Evolutionary conservation across 176 grass and related monocot genomes (phyloP).

Genomic region (Oryza meyeriana): DNA sequence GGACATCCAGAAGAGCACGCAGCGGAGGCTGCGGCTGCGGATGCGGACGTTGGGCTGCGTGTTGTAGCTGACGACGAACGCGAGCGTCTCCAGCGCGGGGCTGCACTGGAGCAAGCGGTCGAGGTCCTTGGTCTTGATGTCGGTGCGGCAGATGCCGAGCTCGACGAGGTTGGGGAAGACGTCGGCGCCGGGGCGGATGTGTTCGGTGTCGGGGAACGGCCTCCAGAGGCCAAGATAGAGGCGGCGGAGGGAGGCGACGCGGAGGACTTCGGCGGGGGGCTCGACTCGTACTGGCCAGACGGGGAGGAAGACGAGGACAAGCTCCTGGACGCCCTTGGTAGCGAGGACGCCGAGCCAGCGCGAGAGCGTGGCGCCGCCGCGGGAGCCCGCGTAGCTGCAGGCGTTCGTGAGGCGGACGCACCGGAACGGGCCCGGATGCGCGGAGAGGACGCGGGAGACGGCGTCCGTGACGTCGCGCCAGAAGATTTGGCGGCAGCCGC

Average conservation of each 20-base stretch:
- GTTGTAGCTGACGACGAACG: background rate
- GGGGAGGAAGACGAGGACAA: constrained; percentile 32
- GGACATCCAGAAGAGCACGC: constrained; percentile 25
- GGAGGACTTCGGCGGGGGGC: constrained; percentile 23
- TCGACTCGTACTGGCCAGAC: background rate
- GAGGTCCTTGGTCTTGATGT: background rate
- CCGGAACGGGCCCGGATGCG: constrained; percentile 15
- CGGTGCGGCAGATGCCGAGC: constrained; percentile 20
- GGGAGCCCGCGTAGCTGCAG: background rate
- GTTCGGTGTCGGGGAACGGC: constrained; percentile 22
- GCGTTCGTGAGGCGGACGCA: constrained; percentile 25
- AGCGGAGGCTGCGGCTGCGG: constrained; percentile 25
- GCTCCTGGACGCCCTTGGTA: background rate
- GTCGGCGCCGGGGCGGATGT: background rate
- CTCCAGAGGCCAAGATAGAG: constrained; percentile 29
- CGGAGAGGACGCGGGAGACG: background rate
- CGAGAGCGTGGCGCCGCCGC: background rate
- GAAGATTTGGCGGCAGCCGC: too few relatives aligned
- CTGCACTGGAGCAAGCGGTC: constrained; percentile 34
- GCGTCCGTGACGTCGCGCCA: background rate
- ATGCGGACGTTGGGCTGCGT: background rate
- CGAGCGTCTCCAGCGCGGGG: constrained; percentile 37
- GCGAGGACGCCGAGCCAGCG: constrained; percentile 23
- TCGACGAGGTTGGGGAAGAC: constrained; percentile 35
- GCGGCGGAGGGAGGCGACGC: constrained; percentile 30